phyloP scores from a whole-genome alignment of 2,329 filamentous ascomycete species.

The Myriosclerotinia curreyana region DNA sequence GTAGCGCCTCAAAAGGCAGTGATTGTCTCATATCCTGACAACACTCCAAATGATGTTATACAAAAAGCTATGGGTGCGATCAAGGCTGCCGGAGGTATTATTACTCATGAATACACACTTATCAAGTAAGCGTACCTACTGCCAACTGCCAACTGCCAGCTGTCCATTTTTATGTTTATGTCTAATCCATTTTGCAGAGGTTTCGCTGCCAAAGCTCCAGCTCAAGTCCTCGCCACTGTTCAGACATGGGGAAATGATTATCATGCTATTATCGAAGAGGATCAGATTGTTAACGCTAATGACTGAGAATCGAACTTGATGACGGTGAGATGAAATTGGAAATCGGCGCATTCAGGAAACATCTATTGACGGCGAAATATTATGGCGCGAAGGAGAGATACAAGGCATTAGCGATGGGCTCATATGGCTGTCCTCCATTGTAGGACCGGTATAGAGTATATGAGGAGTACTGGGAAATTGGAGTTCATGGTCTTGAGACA shows the following conservation, averaged over 20 bases:
- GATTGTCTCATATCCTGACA: slow-evolving; percentile 72
- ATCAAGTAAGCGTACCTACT: slow-evolving; percentile 55
- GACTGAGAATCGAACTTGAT: slow-evolving; percentile 18
- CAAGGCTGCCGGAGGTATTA: slow-evolving; percentile 64
- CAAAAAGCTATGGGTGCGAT: slow-evolving; percentile 70
- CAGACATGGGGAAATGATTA: slow-evolving; percentile 59
- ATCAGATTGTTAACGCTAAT: slow-evolving; percentile 55
- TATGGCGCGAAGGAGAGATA: neutral
- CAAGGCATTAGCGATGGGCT: neutral
- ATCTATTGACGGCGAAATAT: neutral
- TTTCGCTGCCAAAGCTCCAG: slow-evolving; percentile 72
- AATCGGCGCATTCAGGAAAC: neutral
- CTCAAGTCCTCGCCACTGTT: slow-evolving; percentile 65
- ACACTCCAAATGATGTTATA: slow-evolving; percentile 63
- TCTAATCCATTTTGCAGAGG: slow-evolving; percentile 51
- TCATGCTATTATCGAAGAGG: slow-evolving; percentile 70
- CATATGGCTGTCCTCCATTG: neutral
- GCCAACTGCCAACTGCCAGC: neutral
- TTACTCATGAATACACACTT: slow-evolving; percentile 73
- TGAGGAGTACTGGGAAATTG: neutral
- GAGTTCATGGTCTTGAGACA: neutral
- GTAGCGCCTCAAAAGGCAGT: slow-evolving; percentile 60
- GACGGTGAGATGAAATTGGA: slow-evolving; percentile 6
- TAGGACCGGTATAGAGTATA: neutral
- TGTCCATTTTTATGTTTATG: slow-evolving; percentile 16